Conservation (phyloP, 179 eudicot species). For the Spergularia azorica region DNA sequence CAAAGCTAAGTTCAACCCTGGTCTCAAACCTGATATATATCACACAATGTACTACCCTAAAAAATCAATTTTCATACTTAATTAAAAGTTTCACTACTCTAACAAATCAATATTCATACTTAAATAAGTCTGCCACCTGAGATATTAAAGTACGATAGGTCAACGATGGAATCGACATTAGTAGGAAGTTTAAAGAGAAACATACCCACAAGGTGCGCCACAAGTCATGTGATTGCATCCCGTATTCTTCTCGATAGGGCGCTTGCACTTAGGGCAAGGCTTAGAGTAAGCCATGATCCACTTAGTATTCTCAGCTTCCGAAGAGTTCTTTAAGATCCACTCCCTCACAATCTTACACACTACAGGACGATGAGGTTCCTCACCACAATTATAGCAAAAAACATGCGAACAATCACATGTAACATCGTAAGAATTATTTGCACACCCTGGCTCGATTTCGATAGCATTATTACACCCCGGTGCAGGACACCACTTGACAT, state of each 20-base stretch:
- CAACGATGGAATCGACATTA: neutral
- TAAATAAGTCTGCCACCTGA: too few species aligned
- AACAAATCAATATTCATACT: too few species aligned
- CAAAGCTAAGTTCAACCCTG: too few species aligned
- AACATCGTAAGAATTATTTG: slow-evolving; percentile 46
- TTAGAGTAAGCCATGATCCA: slow-evolving; percentile 45
- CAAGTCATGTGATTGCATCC: neutral
- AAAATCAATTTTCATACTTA: too few species aligned
- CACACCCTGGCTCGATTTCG: slow-evolving; percentile 44
- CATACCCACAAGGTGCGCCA: too few species aligned
- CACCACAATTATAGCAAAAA: slow-evolving; percentile 74
- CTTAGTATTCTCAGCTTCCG: slow-evolving; percentile 49
- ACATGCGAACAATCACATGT: slow-evolving; percentile 51
- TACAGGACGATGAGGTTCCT: slow-evolving; percentile 64
- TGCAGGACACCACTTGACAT: slow-evolving; percentile 72
- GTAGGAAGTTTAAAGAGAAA: neutral
- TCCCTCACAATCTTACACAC: slow-evolving; percentile 54
- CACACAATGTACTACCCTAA: too few species aligned
- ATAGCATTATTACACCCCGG: slow-evolving; percentile 72
- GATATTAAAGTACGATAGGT: neutral
- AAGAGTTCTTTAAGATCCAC: slow-evolving; percentile 59
- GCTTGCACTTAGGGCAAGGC: neutral
- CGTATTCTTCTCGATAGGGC: neutral
- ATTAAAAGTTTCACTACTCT: too few species aligned
- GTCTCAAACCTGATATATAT: too few species aligned